Base-by-base conservation (phyloP, 805 yeast genomes). In the Schizosaccharomyces lindneri region DNA sequence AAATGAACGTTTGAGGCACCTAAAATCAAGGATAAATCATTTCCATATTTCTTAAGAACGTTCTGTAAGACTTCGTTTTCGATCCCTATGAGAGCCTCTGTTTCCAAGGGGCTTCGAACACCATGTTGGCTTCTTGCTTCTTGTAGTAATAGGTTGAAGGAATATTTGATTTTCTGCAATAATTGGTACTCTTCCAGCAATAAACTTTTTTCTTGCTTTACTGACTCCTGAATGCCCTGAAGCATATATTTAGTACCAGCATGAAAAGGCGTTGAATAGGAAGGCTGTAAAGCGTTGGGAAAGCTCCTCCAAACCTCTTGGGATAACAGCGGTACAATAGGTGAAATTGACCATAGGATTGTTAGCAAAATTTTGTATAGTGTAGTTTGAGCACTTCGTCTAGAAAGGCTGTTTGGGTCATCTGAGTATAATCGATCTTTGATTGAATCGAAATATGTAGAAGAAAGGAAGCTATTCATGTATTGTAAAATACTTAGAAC, bases 341-440 rank as follows among this genome's bases (percentile, higher is more conserved):
- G 97, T 0, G 88, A 77, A 62, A 90, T 69, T 1, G 60, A 39
- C 48, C 60, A 41, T 2, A 31, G 1, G 5, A 57, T 9, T 13
- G 48, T 41, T 17, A 19, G 43, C 27, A 57, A 5, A 59, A 64
- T 64, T 57, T 73, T 65, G 19, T 67, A 62, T 61, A 93, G 73
- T 0, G 84, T 90, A 3, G 85, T 81, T 70, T 85, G 90, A 6
- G 79, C 77, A 1, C 81, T 73, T 61, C 78, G 73, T 62, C 95
- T 77, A 19, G 78, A 74, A 1, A 68, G 55, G 0, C 84, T 79
- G 36, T 71, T 70, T 0, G 66, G 61, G 0, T 70, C 64, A 64
- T 85, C 93, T 0, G 95, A 84, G 70, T 93, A 93, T 19, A 93
- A 75, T 60, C 84, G 75, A 68, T 93, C 97, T 68, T 93, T 93